Evolutionary conservation across 441 rosid genomes (phyloP).

Genomic region (Pelargonium cotyledonis): DNA sequence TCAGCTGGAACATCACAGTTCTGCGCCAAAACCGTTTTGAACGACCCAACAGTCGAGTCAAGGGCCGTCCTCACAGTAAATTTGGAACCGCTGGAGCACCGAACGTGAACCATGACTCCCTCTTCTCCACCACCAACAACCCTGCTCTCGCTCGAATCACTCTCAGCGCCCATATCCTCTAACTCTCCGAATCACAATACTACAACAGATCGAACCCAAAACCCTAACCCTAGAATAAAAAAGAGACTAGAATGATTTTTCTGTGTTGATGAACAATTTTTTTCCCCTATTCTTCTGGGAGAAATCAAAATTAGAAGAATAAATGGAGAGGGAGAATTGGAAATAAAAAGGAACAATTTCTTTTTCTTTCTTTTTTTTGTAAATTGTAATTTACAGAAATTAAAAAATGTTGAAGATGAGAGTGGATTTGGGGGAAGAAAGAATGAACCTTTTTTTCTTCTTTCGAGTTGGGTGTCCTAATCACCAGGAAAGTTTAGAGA

Average conservation of each 20-base stretch:
- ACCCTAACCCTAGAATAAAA: conserved; percentile 8
- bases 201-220: background rate
- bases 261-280: background rate
- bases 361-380: no score
- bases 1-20: conserved; percentile 3
- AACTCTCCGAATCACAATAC: conserved; percentile 28
- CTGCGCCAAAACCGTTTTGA: conserved; percentile 36
- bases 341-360: no score
- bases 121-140: conserved; percentile 25
- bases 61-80: conserved; percentile 42
- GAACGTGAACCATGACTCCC: conserved; percentile 38
- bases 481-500: background rate
- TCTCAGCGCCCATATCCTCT: conserved; percentile 26
- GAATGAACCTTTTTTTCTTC: no score
- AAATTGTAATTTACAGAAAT: no score
- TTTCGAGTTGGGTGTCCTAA: background rate
- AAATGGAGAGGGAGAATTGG: no score
- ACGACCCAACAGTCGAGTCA: conserved; percentile 47
- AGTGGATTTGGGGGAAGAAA: no score
- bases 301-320: background rate
- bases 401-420: no score
- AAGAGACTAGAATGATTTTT: background rate
- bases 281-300: background rate
- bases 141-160: conserved; percentile 42
- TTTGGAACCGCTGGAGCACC: conserved; percentile 58